Evolutionary conservation across 164 flowering plant genomes (phyloP).

Genomic region (Euptelea pleiosperma): DNA sequence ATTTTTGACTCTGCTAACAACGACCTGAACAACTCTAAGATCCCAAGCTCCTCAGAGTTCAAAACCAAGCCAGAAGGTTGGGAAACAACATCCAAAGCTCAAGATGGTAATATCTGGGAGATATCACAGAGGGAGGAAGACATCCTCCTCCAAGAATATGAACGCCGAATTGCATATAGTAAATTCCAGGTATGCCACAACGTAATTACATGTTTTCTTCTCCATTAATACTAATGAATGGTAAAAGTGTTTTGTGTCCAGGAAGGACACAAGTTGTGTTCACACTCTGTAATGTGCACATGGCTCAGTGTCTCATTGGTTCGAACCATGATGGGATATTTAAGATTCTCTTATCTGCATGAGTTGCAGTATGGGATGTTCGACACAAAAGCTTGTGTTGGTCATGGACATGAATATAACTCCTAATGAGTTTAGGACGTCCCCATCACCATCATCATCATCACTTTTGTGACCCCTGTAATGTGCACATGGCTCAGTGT

Average conservation of each 20-base stretch:
- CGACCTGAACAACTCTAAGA: slow-evolving; percentile 41
- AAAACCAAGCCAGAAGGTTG: slow-evolving; percentile 97
- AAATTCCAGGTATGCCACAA: slow-evolving; percentile 79
- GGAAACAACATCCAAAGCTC: slow-evolving; percentile 79
- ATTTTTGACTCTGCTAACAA: slow-evolving; percentile 60
- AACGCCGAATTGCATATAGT: slow-evolving; percentile 85
- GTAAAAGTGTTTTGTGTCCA: neutral
- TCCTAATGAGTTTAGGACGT: too few relatives aligned
- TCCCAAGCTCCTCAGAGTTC: slow-evolving; percentile 60
- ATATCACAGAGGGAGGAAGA: slow-evolving; percentile 97
- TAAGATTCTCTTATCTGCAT: too few relatives aligned
- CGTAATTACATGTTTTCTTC: neutral
- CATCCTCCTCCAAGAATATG: slow-evolving; percentile 91
- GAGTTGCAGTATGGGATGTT: too few relatives aligned
- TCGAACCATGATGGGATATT: too few relatives aligned
- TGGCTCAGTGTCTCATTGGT: too few relatives aligned
- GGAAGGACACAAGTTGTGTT: neutral
- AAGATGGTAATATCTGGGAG: slow-evolving; percentile 90
- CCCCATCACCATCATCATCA: too few relatives aligned
- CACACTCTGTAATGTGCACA: neutral
- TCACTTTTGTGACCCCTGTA: too few relatives aligned
- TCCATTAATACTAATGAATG: neutral
- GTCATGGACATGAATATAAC: too few relatives aligned
- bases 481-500: too few relatives aligned
- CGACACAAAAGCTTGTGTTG: too few relatives aligned